These are phyloP conservation scores for Ogataea henricii DNA, from an alignment of 805 yeast species.

Conservation along the genomic window DNA sequence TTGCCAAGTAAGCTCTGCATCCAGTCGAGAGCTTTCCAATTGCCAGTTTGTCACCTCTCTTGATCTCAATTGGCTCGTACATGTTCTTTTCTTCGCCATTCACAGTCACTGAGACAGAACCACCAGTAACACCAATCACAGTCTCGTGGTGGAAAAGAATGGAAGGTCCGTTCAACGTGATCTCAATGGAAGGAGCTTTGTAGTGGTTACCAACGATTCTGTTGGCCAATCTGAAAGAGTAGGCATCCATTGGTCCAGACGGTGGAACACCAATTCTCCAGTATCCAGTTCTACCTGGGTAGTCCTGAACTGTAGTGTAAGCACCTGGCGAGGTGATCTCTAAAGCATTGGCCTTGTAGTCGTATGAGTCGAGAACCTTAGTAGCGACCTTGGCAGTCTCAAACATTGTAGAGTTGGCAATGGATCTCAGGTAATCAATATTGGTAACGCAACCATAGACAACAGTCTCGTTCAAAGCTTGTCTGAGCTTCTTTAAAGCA, in stretches of 20 bases:
- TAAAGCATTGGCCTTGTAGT: conserved; percentile 79
- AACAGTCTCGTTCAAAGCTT: conserved; percentile 83
- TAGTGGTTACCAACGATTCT: conserved; percentile 84
- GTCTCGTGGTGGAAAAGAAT: conserved; percentile 80
- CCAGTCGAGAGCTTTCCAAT: conserved; percentile 83
- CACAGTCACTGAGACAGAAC: conserved; percentile 64
- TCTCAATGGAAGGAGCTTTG: conserved; percentile 85
- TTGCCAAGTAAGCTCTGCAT: conserved; percentile 86
- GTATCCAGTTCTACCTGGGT: conserved; percentile 83
- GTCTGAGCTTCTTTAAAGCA: conserved; percentile 72
- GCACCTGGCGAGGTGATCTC: conserved; percentile 91
- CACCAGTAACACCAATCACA: conserved; percentile 86
- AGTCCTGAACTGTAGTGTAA: conserved; percentile 95
- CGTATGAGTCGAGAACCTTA: conserved; percentile 79
- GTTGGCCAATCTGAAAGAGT: conserved; percentile 87
- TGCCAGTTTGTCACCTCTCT: conserved; percentile 73
- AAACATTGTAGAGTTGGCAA: conserved; percentile 84
- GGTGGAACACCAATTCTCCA: conserved; percentile 98
- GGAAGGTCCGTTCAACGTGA: conserved; percentile 86
- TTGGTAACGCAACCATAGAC: conserved; percentile 89
- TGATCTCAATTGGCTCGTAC: conserved; percentile 73
- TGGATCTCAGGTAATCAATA: conserved; percentile 83
- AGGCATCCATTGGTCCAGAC: conserved; percentile 97
- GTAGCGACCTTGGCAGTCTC: conserved; percentile 82
- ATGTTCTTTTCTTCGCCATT: conserved; percentile 58